Conservation (phyloP, 345 rosid genomes). For the Euphorbia peplus region DNA sequence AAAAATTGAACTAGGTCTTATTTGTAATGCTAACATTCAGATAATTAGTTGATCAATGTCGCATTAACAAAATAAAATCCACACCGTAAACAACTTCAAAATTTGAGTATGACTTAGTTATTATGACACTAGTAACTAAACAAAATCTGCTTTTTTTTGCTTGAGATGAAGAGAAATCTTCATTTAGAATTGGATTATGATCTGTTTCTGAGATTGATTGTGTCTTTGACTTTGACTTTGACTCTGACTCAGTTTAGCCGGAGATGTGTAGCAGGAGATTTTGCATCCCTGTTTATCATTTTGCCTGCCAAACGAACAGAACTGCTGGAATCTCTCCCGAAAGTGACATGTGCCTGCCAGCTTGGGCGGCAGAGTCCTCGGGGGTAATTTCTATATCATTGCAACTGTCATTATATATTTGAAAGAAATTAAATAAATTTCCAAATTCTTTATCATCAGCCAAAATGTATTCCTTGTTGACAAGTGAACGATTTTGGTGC, state of each 20-base stretch:
- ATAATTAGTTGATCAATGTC: too few species aligned
- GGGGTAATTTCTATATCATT: constrained; percentile 7
- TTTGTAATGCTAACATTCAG: too few species aligned
- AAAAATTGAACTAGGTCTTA: too few species aligned
- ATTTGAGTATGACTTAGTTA: not conserved
- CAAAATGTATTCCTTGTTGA: too few species aligned
- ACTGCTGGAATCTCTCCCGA: constrained; percentile 12
- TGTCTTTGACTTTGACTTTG: not conserved
- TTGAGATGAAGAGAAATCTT: not conserved
- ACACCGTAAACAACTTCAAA: too few species aligned
- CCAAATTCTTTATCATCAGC: too few species aligned
- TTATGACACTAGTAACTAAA: not conserved
- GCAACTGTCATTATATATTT: not conserved
- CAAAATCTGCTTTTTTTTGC: not conserved
- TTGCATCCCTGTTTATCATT: not conserved
- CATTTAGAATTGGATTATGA: not conserved
- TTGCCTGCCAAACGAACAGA: not conserved
- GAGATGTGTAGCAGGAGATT: not conserved
- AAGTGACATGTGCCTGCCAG: constrained; percentile 2
- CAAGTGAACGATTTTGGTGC: not conserved
- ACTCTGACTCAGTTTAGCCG: not conserved
- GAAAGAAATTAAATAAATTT: not conserved
- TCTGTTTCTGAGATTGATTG: not conserved
- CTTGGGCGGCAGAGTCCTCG: constrained; percentile 1
- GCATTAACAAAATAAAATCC: too few species aligned